Evolutionary conservation across 2,329 filamentous ascomycete genomes (phyloP).

Genomic region (Sarocladium oryzae): DNA sequence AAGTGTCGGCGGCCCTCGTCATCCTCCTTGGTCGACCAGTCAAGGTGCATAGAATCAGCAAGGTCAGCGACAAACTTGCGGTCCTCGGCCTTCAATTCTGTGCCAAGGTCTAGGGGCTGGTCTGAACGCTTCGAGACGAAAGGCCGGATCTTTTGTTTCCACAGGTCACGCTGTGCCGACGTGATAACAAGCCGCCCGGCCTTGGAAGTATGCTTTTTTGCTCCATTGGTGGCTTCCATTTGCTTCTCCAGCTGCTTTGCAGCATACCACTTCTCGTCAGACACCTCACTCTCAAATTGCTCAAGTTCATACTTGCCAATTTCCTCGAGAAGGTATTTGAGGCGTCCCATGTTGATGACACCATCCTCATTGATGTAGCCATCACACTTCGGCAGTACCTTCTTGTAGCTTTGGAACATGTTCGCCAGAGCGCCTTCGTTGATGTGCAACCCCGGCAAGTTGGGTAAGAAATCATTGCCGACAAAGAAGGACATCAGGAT

Average conservation of each 20-base stretch:
- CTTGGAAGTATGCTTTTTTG: conserved; percentile 44
- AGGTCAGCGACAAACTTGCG: conserved; percentile 90
- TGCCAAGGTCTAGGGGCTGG: conserved; percentile 65
- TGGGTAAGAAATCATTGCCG: conserved; percentile 97
- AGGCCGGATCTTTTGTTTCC: conserved; percentile 71
- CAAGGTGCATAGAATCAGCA: conserved; percentile 54
- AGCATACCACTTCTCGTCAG: conserved; percentile 87
- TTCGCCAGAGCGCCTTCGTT: conserved; percentile 94
- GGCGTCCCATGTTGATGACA: conserved; percentile 77
- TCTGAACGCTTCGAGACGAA: conserved; percentile 67
- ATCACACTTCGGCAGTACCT: conserved; percentile 75
- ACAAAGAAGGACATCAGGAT: conserved; percentile 99
- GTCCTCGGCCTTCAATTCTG: conserved; percentile 70
- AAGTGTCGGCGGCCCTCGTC: conserved; percentile 49
- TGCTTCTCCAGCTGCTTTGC: conserved; percentile 73
- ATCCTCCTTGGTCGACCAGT: conserved; percentile 53
- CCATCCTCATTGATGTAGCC: conserved; percentile 97
- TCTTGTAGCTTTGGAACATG: conserved; percentile 97
- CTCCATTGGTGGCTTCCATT: conserved; percentile 48
- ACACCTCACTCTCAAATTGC: conserved; percentile 87
- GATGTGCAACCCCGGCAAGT: conserved; percentile 92
- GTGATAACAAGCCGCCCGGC: conserved; percentile 62
- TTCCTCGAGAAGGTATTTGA: conserved; percentile 73
- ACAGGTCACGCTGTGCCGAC: conserved; percentile 72
- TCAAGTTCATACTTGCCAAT: conserved; percentile 82